Evolutionary conservation across 495 filamentous ascomycete species (phyloP).

Genomic region (Astrocystis sublimbata): DNA sequence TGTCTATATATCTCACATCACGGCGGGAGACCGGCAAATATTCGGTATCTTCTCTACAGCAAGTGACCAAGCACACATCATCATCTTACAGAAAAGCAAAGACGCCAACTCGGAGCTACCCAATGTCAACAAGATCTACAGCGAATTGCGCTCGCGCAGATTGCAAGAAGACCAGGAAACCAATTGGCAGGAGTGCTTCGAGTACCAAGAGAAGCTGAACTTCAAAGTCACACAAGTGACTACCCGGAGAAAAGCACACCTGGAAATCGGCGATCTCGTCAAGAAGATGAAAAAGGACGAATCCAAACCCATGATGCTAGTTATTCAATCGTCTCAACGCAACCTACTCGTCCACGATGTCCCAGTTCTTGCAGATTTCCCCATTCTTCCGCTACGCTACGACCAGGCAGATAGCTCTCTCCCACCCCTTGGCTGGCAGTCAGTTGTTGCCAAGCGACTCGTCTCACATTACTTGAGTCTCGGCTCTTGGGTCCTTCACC

Average conservation of each 20-base stretch:
- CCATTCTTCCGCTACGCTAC: constrained; percentile 73
- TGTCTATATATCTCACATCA: constrained; percentile 88
- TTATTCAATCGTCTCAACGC: constrained; percentile 87
- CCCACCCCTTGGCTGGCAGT: constrained; percentile 92
- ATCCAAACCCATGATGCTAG: constrained; percentile 70
- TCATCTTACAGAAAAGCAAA: constrained; percentile 76
- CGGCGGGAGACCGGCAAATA: constrained; percentile 84
- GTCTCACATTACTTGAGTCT: constrained; percentile 88
- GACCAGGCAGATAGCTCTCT: constrained; percentile 84
- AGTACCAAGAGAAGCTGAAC: constrained; percentile 82
- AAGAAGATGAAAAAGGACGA: constrained; percentile 90
- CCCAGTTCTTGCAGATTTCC: constrained; percentile 81
- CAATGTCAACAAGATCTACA: constrained; percentile 87
- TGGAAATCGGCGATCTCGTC: constrained; percentile 79
- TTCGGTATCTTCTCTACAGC: constrained; percentile 90
- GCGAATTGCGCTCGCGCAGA: constrained; percentile 67
- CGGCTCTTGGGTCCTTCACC: constrained; percentile 86
- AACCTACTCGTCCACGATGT: constrained; percentile 80
- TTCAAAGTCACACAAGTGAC: constrained; percentile 88
- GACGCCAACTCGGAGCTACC: constrained; percentile 78
- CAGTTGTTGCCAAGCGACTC: constrained; percentile 80
- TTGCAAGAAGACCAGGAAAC: constrained; percentile 65
- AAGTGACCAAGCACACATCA: constrained; percentile 75
- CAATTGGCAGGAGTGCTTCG: constrained; percentile 74
- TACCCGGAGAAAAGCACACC: constrained; percentile 81